Conservation (phyloP, 2,329 filamentous ascomycete species). For the Albifimbria verrucaria region DNA sequence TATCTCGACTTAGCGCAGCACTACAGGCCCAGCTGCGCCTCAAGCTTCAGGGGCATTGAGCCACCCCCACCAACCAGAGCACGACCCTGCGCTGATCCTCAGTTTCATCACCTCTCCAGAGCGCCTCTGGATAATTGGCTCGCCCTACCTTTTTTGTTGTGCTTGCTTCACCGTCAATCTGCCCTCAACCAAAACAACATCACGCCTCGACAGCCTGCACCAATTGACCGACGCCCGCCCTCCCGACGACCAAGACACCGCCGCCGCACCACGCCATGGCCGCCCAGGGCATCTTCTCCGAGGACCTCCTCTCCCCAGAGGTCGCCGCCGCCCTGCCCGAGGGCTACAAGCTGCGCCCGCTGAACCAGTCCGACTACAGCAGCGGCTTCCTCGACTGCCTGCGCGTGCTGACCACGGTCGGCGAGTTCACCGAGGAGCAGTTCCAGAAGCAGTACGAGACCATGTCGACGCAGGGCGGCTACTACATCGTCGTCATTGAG, state of each 20-base stretch:
- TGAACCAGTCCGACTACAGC: slow-evolving; percentile 74
- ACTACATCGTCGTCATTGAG: slow-evolving; percentile 84
- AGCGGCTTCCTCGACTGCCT: slow-evolving; percentile 88
- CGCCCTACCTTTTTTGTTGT: neutral
- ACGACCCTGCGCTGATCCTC: neutral
- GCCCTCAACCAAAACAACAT: neutral
- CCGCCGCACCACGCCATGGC: slow-evolving; percentile 20
- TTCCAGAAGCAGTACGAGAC: slow-evolving; percentile 81
- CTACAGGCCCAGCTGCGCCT: neutral
- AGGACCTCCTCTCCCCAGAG: slow-evolving; percentile 71
- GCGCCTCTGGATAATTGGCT: neutral
- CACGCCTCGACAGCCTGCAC: neutral
- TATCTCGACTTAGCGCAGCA: too few species aligned
- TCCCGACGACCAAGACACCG: neutral
- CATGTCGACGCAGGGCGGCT: slow-evolving; percentile 71
- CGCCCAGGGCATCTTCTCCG: slow-evolving; percentile 67
- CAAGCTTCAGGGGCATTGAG: neutral
- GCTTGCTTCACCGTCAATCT: neutral
- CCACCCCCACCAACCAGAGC: neutral
- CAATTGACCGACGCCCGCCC: neutral
- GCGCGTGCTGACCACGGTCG: slow-evolving; percentile 87
- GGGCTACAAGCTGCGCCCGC: slow-evolving; percentile 78
- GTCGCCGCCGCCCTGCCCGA: slow-evolving; percentile 71
- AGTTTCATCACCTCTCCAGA: neutral
- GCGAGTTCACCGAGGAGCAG: slow-evolving; percentile 71